Conservation (phyloP, 2,329 filamentous ascomycete genomes). For the Fusarium burgessii region DNA sequence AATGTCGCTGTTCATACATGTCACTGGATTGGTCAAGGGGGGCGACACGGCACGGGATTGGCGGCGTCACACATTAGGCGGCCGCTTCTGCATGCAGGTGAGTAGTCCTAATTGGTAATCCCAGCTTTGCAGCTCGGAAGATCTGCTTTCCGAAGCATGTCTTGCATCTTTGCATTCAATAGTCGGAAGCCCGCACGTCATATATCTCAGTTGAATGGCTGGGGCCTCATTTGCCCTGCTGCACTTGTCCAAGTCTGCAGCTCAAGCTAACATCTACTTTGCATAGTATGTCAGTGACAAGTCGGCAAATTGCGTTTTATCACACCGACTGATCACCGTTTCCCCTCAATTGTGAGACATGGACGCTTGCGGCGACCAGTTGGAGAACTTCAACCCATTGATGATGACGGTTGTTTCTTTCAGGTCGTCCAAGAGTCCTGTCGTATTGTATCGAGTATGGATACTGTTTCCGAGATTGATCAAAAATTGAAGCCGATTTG, state of each 20-base stretch:
- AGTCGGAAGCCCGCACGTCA: background rate
- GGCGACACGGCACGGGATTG: background rate
- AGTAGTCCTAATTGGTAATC: background rate
- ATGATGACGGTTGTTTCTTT: too few relatives aligned
- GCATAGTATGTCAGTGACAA: too few relatives aligned
- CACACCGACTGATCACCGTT: too few relatives aligned
- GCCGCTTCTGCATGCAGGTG: background rate
- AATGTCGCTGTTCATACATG: background rate
- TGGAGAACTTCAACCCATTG: background rate
- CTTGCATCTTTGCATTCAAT: background rate
- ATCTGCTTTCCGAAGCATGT: background rate
- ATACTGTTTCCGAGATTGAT: background rate
- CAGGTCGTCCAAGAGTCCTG: background rate
- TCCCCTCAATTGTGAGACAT: accelerated
- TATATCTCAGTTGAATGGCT: too few relatives aligned
- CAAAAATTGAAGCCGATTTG: background rate
- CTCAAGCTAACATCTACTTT: too few relatives aligned
- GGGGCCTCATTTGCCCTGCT: too few relatives aligned
- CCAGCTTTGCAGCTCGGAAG: background rate
- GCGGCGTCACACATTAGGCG: background rate
- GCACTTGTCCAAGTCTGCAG: too few relatives aligned
- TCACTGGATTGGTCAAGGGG: background rate
- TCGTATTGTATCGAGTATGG: background rate
- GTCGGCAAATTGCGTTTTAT: too few relatives aligned
- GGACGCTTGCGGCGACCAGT: background rate